phyloP scores from a whole-genome alignment of 2,329 filamentous ascomycete genomes.

The Emericellopsis cladophorae region DNA sequence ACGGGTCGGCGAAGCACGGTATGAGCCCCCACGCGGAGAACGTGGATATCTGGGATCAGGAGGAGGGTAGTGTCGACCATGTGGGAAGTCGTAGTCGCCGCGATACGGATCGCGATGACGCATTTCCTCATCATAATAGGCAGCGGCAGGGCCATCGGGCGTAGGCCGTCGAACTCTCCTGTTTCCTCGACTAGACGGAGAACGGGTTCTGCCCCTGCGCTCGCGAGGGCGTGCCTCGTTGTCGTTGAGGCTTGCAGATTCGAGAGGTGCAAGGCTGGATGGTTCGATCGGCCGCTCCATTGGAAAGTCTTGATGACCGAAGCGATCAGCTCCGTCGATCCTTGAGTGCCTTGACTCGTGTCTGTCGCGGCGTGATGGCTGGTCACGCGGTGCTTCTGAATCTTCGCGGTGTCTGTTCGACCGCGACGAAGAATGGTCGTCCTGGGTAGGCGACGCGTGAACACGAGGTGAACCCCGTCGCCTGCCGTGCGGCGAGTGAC shows the following conservation, averaged over 20 bases:
- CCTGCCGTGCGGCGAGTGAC: constrained; percentile 18
- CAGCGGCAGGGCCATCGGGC: not conserved
- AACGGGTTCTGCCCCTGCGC: not conserved
- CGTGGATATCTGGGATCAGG: too few species aligned
- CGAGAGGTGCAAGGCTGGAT: too few species aligned
- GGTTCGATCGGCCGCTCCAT: too few species aligned
- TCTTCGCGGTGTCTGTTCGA: constrained; percentile 8
- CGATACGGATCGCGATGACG: constrained; percentile 6
- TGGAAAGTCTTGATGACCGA: not conserved
- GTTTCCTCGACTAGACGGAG: not conserved
- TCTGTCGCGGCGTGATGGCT: not conserved
- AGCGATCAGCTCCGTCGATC: not conserved
- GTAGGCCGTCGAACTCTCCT: not conserved
- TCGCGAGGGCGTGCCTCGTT: too few species aligned
- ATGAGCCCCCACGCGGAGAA: too few species aligned
- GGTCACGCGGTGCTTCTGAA: constrained; percentile 8
- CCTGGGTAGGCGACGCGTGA: constrained; percentile 12
- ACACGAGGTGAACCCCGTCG: constrained; percentile 17
- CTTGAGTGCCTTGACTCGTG: not conserved
- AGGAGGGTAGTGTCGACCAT: too few species aligned
- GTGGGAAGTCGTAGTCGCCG: too few species aligned
- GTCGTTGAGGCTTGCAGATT: too few species aligned
- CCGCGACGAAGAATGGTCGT: constrained; percentile 8
- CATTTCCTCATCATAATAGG: not conserved
- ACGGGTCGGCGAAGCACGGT: too few species aligned